phyloP scores from a whole-genome alignment of 1,284 basidiomycete species.

The Leccinum griseonigrum region DNA sequence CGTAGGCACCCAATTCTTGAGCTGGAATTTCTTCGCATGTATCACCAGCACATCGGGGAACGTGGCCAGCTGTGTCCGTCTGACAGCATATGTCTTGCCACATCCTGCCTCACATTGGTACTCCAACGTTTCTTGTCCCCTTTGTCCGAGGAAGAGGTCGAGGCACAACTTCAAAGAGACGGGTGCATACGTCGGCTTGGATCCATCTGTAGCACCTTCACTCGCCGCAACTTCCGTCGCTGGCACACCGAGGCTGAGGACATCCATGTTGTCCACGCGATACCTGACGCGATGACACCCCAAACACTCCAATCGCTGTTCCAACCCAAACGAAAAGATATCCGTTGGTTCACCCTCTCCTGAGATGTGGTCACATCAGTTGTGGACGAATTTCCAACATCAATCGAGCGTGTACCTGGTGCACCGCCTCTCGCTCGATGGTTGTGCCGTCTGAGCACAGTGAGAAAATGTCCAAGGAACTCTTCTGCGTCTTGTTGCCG shows the following conservation, averaged over 20 bases:
- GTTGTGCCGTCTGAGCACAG: conserved; percentile 63
- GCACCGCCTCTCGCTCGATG: conserved; percentile 47
- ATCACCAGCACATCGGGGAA: conserved; percentile 90
- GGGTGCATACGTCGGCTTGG: conserved; percentile 65
- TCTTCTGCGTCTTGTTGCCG: conserved; percentile 97
- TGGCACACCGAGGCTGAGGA: conserved; percentile 80
- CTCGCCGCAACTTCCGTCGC: conserved; percentile 29
- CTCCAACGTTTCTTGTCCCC: conserved; percentile 63
- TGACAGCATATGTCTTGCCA: conserved; percentile 47
- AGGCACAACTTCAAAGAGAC: conserved; percentile 73
- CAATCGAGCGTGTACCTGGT: conserved; percentile 27
- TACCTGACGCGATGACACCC: conserved; percentile 90
- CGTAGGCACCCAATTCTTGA: conserved; percentile 95
- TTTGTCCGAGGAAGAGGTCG: conserved; percentile 55
- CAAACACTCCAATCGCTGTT: conserved; percentile 83
- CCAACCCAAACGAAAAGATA: conserved; percentile 79
- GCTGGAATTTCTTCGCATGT: conserved; percentile 93
- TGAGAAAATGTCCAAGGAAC: conserved; percentile 84
- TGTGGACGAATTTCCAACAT: background rate
- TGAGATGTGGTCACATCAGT: conserved; percentile 4
- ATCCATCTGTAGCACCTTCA: conserved; percentile 34
- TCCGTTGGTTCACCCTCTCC: conserved; percentile 61
- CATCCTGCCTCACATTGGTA: conserved; percentile 53
- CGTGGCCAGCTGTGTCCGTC: conserved; percentile 75
- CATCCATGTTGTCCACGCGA: conserved; percentile 75